Conservation (phyloP, 2,329 filamentous ascomycete genomes). For the Sporothrix schenckii region DNA sequence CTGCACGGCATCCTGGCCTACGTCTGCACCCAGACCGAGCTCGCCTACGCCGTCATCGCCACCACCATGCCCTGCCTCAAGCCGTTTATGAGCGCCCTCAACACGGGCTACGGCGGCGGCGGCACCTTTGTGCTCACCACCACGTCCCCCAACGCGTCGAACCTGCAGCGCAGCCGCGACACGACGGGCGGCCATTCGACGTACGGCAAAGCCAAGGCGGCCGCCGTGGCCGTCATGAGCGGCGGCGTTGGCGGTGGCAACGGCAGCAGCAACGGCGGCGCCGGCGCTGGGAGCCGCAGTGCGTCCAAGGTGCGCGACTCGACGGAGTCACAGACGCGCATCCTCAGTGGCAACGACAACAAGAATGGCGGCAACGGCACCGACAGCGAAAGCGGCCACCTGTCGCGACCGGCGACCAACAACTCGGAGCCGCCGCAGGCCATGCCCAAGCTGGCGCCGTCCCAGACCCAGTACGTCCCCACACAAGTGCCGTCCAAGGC, state of each 20-base stretch:
- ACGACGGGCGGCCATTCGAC: background rate
- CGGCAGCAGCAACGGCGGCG: background rate
- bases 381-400: slow-evolving; percentile 1
- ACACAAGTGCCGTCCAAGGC: background rate
- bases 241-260: background rate
- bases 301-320: slow-evolving; percentile 28
- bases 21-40: slow-evolving; percentile 47
- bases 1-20: slow-evolving; percentile 44
- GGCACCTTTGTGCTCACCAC: slow-evolving; percentile 32
- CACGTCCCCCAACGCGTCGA: slow-evolving; percentile 19
- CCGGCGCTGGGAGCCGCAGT: background rate
- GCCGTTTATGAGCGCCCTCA: slow-evolving; percentile 48
- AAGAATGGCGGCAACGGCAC: background rate
- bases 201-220: slow-evolving; percentile 29
- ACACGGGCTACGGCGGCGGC: slow-evolving; percentile 42
- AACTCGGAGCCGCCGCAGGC: background rate
- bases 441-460: slow-evolving; percentile 20
- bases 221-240: slow-evolving; percentile 27
- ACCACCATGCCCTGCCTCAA: slow-evolving; percentile 49
- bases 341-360: slow-evolving; percentile 12
- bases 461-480: slow-evolving; percentile 16
- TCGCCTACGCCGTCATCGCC: slow-evolving; percentile 48
- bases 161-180: slow-evolving; percentile 28
- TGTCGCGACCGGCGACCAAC: background rate
- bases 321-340: slow-evolving; percentile 28